These are phyloP conservation scores for Penicillium subrubescens DNA, from an alignment of 495 filamentous ascomycete genomes.

Conservation along the genomic window DNA sequence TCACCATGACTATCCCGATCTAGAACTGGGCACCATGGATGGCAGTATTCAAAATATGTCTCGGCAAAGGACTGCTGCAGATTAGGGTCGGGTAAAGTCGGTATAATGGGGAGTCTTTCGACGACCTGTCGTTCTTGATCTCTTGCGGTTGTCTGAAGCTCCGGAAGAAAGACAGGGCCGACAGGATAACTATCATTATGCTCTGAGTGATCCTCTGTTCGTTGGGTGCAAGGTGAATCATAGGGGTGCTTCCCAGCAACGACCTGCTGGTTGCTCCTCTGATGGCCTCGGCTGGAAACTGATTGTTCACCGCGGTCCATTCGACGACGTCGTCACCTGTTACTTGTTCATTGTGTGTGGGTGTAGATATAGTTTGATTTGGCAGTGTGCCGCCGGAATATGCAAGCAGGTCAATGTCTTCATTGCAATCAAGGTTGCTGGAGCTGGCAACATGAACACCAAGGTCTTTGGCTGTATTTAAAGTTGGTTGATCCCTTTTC, in stretches of 20 bases:
- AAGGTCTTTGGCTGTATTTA: background rate
- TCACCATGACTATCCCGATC: too few species aligned
- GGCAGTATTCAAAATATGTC: too few species aligned
- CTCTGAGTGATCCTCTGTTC: too few species aligned
- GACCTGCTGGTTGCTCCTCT: background rate
- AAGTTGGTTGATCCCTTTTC: too few species aligned
- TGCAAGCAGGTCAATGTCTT: background rate
- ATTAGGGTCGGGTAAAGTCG: too few species aligned
- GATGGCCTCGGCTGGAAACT: background rate
- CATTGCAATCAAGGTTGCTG: background rate
- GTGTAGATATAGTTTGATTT: background rate
- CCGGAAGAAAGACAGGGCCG: constrained; percentile 21
- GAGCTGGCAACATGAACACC: too few species aligned
- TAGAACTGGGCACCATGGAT: too few species aligned
- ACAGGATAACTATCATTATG: constrained; percentile 26
- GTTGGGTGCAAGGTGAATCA: background rate
- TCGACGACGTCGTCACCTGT: background rate
- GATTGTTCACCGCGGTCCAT: background rate
- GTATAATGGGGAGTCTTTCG: too few species aligned
- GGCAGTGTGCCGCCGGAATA: background rate
- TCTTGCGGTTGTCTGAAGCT: constrained; percentile 28
- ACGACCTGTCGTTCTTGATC: constrained; percentile 25
- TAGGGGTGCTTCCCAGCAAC: background rate
- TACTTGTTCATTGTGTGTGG: background rate
- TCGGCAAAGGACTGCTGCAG: too few species aligned